These are phyloP conservation scores for Saraca asoca DNA, from an alignment of 331 rosid genomes.

Conservation along the genomic window DNA sequence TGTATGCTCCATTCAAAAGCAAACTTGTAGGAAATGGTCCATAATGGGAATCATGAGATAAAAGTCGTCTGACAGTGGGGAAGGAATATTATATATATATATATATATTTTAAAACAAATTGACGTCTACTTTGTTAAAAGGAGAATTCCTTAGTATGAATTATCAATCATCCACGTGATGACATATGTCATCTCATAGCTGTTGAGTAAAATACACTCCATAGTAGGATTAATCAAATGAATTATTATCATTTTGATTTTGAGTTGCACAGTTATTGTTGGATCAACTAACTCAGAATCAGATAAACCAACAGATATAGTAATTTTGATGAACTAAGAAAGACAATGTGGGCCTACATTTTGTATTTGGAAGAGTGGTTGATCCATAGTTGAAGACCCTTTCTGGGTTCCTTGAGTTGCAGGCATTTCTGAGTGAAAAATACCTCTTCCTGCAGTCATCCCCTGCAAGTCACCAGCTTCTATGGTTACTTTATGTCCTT, in stretches of 20 bases:
- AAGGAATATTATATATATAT: constrained; percentile 29
- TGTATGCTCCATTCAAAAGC: constrained; percentile 44
- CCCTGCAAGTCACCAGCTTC: constrained; percentile 87
- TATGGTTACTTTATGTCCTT: constrained; percentile 88
- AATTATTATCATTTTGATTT: no score
- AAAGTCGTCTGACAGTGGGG: constrained; percentile 18
- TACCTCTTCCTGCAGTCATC: constrained; percentile 99
- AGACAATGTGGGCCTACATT: no score
- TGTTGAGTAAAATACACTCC: no score
- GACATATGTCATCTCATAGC: no score
- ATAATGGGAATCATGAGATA: constrained; percentile 43
- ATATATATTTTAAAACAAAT: constrained; percentile 19
- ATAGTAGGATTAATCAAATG: no score
- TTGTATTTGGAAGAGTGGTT: constrained; percentile 82
- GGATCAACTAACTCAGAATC: no score
- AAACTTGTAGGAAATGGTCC: constrained; percentile 41
- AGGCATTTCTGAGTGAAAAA: constrained; percentile 95
- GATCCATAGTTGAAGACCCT: constrained; percentile 90
- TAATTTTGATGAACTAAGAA: no score
- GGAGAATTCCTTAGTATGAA: constrained; percentile 24
- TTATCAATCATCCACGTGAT: no score
- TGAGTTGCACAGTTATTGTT: no score
- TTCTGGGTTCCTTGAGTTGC: constrained; percentile 83
- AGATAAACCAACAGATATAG: no score
- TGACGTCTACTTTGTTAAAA: constrained; percentile 31